Evolutionary conservation across 805 yeast species (phyloP).

Genomic region (Cyberlindnera subsufficiens): DNA sequence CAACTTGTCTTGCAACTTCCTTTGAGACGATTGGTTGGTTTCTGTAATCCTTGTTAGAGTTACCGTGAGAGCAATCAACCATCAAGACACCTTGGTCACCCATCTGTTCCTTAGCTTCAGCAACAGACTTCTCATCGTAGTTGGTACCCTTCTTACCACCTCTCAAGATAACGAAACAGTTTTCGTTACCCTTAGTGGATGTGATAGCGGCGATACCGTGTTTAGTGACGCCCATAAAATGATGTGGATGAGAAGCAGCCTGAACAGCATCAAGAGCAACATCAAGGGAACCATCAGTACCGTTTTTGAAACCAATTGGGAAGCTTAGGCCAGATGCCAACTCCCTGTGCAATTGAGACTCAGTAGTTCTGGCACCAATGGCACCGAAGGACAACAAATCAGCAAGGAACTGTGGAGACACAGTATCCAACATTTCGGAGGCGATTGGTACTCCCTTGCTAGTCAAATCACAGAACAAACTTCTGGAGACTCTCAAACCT

Average conservation of each 20-base stretch:
- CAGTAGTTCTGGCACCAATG: conserved; percentile 98
- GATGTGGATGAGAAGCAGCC: conserved; percentile 90
- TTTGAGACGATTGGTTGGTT: conserved; percentile 93
- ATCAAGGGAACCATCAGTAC: conserved; percentile 91
- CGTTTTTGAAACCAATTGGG: conserved; percentile 98
- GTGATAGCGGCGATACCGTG: conserved; percentile 96
- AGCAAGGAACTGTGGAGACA: conserved; percentile 90
- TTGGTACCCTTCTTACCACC: conserved; percentile 95
- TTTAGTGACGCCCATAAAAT: conserved; percentile 95
- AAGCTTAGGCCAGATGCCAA: conserved; percentile 96
- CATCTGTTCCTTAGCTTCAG: conserved; percentile 65
- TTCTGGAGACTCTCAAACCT: conserved; percentile 84
- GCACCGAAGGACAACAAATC: conserved; percentile 94
- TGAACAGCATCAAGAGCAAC: conserved; percentile 93
- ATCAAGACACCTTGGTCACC: conserved; percentile 49
- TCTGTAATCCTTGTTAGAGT: conserved; percentile 87
- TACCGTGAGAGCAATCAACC: conserved; percentile 99
- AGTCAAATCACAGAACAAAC: conserved; percentile 78
- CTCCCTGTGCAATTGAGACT: conserved; percentile 96
- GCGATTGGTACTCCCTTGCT: conserved; percentile 84
- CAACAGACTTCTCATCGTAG: conserved; percentile 76
- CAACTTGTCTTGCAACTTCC: conserved; percentile 75
- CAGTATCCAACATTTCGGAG: conserved; percentile 96
- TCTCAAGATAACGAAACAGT: conserved; percentile 90
- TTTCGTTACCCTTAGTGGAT: conserved; percentile 90